Evolutionary conservation across 2,329 filamentous ascomycete genomes (phyloP).

Genomic region (Penicillium polonicum): DNA sequence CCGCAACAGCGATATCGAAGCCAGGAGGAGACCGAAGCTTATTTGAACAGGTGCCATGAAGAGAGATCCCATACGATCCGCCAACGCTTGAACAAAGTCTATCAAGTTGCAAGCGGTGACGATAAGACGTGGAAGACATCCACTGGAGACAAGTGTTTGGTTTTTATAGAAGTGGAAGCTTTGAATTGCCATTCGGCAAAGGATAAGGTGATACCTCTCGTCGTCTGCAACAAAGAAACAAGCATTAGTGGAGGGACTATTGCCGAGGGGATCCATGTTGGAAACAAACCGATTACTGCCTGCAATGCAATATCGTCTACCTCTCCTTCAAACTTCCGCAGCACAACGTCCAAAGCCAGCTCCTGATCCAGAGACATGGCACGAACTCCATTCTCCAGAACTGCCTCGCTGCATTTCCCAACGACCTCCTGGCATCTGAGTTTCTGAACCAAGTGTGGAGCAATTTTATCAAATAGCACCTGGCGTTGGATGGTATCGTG

Average conservation of each 20-base stretch:
- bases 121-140: slow-evolving; percentile 29
- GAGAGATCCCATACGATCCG: slow-evolving; percentile 20
- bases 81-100: slow-evolving; percentile 28
- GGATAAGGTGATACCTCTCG: slow-evolving; percentile 30
- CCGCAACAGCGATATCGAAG: slow-evolving; percentile 35
- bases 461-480: slow-evolving; percentile 35
- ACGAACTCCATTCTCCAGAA: slow-evolving; percentile 41
- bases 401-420: slow-evolving; percentile 36
- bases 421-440: slow-evolving; percentile 41
- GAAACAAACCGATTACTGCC: slow-evolving; percentile 30
- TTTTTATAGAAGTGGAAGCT: slow-evolving; percentile 40
- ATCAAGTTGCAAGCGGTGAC: slow-evolving; percentile 34
- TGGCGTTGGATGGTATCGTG: slow-evolving; percentile 39
- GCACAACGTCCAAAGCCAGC: slow-evolving; percentile 36
- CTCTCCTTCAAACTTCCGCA: slow-evolving; percentile 39
- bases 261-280: background rate
- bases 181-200: slow-evolving; percentile 37
- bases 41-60: slow-evolving; percentile 31
- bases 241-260: slow-evolving; percentile 4
- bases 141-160: slow-evolving; percentile 27
- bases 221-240: slow-evolving; percentile 23
- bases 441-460: slow-evolving; percentile 36
- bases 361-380: slow-evolving; percentile 42
- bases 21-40: slow-evolving; percentile 31
- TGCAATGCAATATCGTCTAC: slow-evolving; percentile 39